Percentiles rank a stretch among this genome's conserved stretches.
These are phyloP conservation scores for Lactarius indigo DNA, from an alignment of 768 basidiomycete genomes.

Conservation along the genomic window DNA sequence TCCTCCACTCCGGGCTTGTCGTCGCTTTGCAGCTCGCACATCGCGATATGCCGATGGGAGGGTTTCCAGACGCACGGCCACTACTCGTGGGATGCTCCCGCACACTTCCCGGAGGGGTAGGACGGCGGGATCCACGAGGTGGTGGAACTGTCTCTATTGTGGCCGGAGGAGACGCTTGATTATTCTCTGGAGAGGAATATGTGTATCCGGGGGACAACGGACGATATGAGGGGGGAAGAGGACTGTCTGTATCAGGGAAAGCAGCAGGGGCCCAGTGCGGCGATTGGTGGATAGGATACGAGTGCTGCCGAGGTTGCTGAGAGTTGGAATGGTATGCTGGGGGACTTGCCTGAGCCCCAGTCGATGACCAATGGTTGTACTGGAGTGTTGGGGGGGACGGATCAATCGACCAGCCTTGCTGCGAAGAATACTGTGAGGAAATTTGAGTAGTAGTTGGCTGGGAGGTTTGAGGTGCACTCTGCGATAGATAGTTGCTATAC, in stretches of 20 bases:
- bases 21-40: constrained; percentile 82
- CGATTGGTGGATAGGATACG: constrained; percentile 27
- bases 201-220: constrained; percentile 28
- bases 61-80: constrained; percentile 52
- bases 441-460: constrained; percentile 20
- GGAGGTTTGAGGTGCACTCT: constrained; percentile 8
- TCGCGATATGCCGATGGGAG: constrained; percentile 66
- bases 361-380: constrained; percentile 26
- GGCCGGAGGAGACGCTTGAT: constrained; percentile 30
- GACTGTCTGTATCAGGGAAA: constrained; percentile 33
- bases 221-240: constrained; percentile 26
- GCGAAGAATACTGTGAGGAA: constrained; percentile 20
- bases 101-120: constrained; percentile 43
- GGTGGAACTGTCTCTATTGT: constrained; percentile 48
- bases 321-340: constrained; percentile 27
- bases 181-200: constrained; percentile 24
- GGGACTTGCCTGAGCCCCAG: constrained; percentile 16
- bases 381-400: constrained; percentile 38
- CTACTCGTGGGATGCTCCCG: constrained; percentile 46
- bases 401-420: constrained; percentile 23
- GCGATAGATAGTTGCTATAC: constrained; percentile 24
- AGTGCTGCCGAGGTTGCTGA: constrained; percentile 32
- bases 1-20: constrained; percentile 86
- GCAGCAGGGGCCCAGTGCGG: constrained; percentile 42
- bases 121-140: constrained; percentile 46